phyloP scores from a whole-genome alignment of 164 flowering plant genomes.

The Stephania yunnanensis region DNA sequence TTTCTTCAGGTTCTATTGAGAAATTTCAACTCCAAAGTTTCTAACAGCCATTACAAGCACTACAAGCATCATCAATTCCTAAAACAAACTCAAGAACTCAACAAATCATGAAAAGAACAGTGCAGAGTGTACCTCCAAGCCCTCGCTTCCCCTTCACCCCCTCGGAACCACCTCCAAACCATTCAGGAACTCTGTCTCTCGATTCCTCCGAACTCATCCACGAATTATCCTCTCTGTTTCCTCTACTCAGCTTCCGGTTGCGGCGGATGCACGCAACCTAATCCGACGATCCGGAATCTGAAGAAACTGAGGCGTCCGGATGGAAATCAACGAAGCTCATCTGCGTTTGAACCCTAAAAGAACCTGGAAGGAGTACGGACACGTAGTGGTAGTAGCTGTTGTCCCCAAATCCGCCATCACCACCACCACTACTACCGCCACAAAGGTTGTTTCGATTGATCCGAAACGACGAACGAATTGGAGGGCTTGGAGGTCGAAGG shows the following conservation, averaged over 20 bases:
- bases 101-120: background rate
- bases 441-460: background rate
- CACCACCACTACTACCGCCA: too few relatives aligned
- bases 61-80: background rate
- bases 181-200: constrained; percentile 36
- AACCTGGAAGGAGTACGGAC: constrained; percentile 66
- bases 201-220: constrained; percentile 26
- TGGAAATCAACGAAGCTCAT: constrained; percentile 16
- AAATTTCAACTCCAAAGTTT: background rate
- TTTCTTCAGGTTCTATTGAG: too few relatives aligned
- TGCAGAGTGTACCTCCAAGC: constrained; percentile 31
- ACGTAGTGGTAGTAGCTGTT: constrained; percentile 36
- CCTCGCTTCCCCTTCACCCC: constrained; percentile 26
- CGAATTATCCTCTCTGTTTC: constrained; percentile 21
- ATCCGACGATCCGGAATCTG: constrained; percentile 14
- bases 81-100: background rate
- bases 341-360: constrained; percentile 38
- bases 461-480: too few relatives aligned
- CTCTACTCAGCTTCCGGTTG: too few relatives aligned
- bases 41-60: background rate
- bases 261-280: constrained; percentile 9
- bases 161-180: constrained; percentile 22
- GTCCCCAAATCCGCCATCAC: constrained; percentile 39
- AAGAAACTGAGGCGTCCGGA: constrained; percentile 14
- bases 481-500: background rate